Conservation (phyloP, 768 basidiomycete genomes). For the Panaeolus cyanescens region DNA sequence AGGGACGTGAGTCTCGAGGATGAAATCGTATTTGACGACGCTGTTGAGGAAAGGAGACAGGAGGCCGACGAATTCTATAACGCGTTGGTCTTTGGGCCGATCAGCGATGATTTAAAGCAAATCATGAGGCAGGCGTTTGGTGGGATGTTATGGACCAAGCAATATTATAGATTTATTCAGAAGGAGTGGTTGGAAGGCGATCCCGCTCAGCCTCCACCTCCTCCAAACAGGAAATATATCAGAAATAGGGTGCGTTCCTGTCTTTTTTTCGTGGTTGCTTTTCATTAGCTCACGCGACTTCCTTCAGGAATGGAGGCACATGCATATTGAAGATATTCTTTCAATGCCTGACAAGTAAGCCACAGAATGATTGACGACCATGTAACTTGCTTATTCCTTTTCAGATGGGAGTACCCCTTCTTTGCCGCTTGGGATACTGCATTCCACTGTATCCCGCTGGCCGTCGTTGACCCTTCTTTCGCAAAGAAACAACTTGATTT, state of each 20-base stretch:
- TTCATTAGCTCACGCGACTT: neutral
- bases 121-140: conserved; percentile 95
- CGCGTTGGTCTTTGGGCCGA: conserved; percentile 75
- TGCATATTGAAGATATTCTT: conserved; percentile 93
- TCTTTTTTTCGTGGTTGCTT: neutral
- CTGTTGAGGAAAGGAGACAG: conserved; percentile 84
- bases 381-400: neutral
- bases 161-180: conserved; percentile 95
- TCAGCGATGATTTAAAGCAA: conserved; percentile 91
- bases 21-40: conserved; percentile 86
- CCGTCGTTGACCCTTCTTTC: conserved; percentile 91
- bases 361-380: neutral
- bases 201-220: conserved; percentile 92
- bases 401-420: conserved; percentile 97
- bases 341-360: conserved; percentile 98
- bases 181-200: conserved; percentile 97
- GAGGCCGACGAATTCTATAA: conserved; percentile 98
- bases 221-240: conserved; percentile 81
- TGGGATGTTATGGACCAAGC: conserved; percentile 99
- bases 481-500: conserved; percentile 98
- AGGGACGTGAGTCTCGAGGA: conserved; percentile 83
- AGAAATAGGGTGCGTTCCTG: conserved; percentile 69
- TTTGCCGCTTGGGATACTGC: conserved; percentile 99
- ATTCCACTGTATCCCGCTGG: conserved; percentile 99
- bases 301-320: conserved; percentile 87